Evolutionary conservation across 805 yeast species (phyloP).

Genomic region (Ogataea saltuana): DNA sequence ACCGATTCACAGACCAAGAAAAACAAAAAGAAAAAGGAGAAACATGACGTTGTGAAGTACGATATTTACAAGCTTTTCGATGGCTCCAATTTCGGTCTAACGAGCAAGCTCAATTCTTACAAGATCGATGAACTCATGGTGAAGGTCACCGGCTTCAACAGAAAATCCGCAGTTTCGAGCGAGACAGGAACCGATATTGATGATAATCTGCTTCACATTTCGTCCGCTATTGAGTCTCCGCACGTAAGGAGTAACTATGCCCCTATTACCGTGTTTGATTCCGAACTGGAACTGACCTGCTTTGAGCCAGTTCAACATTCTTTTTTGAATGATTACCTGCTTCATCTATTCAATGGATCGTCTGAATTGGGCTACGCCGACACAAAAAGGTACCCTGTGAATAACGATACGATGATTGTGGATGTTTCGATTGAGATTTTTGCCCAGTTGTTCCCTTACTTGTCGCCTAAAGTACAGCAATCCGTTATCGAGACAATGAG

Average conservation of each 20-base stretch:
- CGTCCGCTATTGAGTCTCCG: conserved; percentile 35
- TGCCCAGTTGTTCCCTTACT: conserved; percentile 64
- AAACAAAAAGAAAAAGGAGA: conserved; percentile 17
- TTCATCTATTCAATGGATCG: conserved; percentile 32
- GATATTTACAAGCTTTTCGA: conserved; percentile 40
- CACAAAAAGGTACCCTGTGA: conserved; percentile 39
- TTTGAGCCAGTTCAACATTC: conserved; percentile 41
- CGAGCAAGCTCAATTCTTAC: conserved; percentile 40
- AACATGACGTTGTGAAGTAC: conserved; percentile 13
- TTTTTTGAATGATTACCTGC: conserved; percentile 43
- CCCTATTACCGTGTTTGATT: conserved; percentile 36
- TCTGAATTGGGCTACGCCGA: conserved; percentile 38
- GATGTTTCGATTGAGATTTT: conserved; percentile 80
- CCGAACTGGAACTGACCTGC: conserved; percentile 35
- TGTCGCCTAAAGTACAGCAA: conserved; percentile 78
- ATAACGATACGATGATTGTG: conserved; percentile 54
- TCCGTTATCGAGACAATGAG: conserved; percentile 83
- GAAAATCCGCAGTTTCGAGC: conserved; percentile 4
- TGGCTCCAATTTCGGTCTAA: conserved; percentile 43
- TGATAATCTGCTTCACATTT: conserved; percentile 23
- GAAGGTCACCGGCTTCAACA: conserved; percentile 22
- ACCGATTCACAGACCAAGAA: conserved; percentile 9
- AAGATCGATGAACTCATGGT: conserved; percentile 36
- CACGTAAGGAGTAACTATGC: conserved; percentile 31
- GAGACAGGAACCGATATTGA: conserved; percentile 30